Evolutionary conservation across 2,329 filamentous ascomycete species (phyloP).

Genomic region (Ophiostoma triangulosporum): DNA sequence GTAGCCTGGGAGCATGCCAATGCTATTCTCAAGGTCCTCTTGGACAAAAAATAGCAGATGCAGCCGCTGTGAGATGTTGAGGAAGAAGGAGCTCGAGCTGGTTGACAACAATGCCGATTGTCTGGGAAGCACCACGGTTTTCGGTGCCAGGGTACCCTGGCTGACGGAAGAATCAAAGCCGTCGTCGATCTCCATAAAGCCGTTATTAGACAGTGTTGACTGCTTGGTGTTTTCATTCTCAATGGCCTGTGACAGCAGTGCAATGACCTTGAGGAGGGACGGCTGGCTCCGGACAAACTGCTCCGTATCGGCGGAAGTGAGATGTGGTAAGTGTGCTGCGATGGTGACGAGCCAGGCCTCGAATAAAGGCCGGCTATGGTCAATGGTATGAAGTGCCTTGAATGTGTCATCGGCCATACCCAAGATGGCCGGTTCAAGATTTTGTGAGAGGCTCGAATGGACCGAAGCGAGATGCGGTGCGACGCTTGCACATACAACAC

Average conservation of each 20-base stretch:
- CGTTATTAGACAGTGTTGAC: conserved; percentile 25
- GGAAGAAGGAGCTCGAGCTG: conserved; percentile 32
- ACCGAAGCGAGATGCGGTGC: conserved; percentile 33
- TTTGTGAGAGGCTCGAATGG: conserved; percentile 34
- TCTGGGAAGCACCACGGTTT: conserved; percentile 30
- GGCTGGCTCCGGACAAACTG: conserved; percentile 25
- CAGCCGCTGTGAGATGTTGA: conserved; percentile 33
- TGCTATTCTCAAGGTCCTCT: conserved; percentile 27
- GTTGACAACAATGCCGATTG: conserved; percentile 28
- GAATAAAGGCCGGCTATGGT: conserved; percentile 32
- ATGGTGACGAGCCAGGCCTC: conserved; percentile 33
- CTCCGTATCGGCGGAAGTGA: conserved; percentile 25
- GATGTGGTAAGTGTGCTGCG: conserved; percentile 32
- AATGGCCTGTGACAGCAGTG: conserved; percentile 24
- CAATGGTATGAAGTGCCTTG: conserved; percentile 26
- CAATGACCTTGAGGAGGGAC: conserved; percentile 30
- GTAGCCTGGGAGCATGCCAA: conserved; percentile 34
- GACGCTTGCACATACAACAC: conserved; percentile 31
- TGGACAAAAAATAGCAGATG: conserved; percentile 30
- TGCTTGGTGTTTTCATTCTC: conserved; percentile 22
- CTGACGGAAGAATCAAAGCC: conserved; percentile 49
- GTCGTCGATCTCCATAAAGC: conserved; percentile 54
- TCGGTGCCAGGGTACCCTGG: conserved; percentile 26
- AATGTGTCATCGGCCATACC: conserved; percentile 29
- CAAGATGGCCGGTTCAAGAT: conserved; percentile 31